Conservation (phyloP, 176 grass and related monocot genomes). For the Musa troglodytarum region DNA sequence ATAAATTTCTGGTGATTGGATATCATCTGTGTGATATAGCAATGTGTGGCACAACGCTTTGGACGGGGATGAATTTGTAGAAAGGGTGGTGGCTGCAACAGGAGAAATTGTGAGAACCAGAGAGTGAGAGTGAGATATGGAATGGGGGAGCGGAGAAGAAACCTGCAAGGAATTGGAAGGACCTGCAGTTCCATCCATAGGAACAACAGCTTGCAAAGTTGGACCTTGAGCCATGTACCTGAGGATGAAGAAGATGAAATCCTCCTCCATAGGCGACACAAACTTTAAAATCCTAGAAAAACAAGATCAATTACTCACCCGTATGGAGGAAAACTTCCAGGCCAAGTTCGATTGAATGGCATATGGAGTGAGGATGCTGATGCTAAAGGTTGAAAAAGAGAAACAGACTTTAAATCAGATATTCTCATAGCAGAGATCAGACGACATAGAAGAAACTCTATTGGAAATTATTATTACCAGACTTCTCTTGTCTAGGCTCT, state of each 20-base stretch:
- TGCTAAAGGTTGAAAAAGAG: conserved; percentile 17
- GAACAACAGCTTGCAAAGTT: conserved; percentile 53
- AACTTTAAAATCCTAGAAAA: neutral
- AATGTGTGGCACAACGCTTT: conserved; percentile 82
- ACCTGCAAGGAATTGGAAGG: conserved; percentile 61
- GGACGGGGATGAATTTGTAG: conserved; percentile 39
- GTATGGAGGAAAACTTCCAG: conserved; percentile 61
- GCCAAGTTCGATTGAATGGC: conserved; percentile 67
- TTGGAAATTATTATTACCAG: conserved; percentile 30
- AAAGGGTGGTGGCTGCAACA: conserved; percentile 50
- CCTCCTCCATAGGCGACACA: too few species aligned
- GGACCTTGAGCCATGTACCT: conserved; percentile 79
- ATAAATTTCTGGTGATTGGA: conserved; percentile 48
- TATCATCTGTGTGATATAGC: conserved; percentile 74
- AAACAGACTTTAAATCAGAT: neutral
- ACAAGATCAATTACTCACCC: conserved; percentile 39
- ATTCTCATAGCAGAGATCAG: neutral
- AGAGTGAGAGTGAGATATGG: neutral
- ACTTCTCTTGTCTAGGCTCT: conserved; percentile 80
- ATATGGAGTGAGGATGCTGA: conserved; percentile 49
- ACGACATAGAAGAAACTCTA: neutral
- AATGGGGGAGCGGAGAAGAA: neutral
- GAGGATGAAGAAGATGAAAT: conserved; percentile 3
- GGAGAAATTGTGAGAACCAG: too few species aligned
- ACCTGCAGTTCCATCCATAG: conserved; percentile 51